Base-by-base conservation (phyloP, 805 yeast species). In the Candida nitratophila region DNA sequence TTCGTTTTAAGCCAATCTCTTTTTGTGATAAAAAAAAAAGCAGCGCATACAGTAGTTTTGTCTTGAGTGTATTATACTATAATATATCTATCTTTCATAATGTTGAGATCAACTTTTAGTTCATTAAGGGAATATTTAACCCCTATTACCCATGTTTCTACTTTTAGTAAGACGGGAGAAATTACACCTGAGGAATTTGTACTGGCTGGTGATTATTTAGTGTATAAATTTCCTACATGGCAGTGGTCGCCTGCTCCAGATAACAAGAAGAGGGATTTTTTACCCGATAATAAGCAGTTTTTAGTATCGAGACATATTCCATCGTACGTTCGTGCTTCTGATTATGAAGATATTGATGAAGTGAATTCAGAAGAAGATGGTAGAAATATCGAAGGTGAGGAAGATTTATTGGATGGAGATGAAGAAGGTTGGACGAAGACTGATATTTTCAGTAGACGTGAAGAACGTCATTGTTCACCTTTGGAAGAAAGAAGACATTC, bases 181-280 rank as follows among this genome's bases (percentile, higher is more conserved):
- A 82, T 93, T 42, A 86, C 96, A 1, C 99, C 99, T 1, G 96
- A 87, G 43, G 99, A 93, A 62, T 93, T 93, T 65, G 91, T 89
- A 10, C 71, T 70, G 44, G 97, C 99, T 3, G 99, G 99, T 20
- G 97, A 93, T 61, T 93, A 88, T 63, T 68, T 93, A 46, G 90
- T 83, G 29, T 82, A 80, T 63, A 86, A 84, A 70, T 93, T 93
- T 61, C 98, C 99, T 2, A 93, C 98, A 1, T 93, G 99, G 99
- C 79, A 81, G 49, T 93, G 99, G 99, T 68, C 78, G 2, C 68
- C 77, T 3, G 80, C 83, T 1, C 76, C 83, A 15, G 63, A 69
- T 14, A 67, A 73, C 9, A 29, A 29, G 5, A 74, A 71, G 51
- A 76, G 81, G 50, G 83, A 79, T 49, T 93, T 88, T 53, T 65